A percentile compares a stretch with the other conserved stretches of the same genome.
Evolutionary conservation across 257 asterid species (phyloP).

Genomic region (Marsdenia floribunda): DNA sequence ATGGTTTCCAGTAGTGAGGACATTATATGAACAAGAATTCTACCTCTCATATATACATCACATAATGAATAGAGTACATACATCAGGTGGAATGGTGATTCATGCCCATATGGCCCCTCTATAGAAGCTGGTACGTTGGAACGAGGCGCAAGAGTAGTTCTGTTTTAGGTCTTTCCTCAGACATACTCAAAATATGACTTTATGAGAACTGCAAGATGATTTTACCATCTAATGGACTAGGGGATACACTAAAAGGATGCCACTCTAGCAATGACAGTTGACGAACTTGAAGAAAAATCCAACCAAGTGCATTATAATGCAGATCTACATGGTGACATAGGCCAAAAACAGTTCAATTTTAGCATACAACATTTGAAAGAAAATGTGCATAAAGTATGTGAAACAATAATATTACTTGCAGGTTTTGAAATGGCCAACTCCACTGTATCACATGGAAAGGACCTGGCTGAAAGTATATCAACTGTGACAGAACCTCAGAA

Average conservation of each 20-base stretch:
- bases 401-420: too few relatives aligned
- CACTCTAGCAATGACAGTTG: slow-evolving; percentile 67
- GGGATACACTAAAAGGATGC: slow-evolving; percentile 79
- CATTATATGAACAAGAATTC: too few relatives aligned
- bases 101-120: slow-evolving; percentile 97
- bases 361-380: too few relatives aligned
- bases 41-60: too few relatives aligned
- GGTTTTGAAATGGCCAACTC: slow-evolving; percentile 70
- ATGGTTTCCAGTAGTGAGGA: too few relatives aligned
- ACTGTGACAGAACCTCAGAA: slow-evolving; percentile 76
- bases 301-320: slow-evolving; percentile 68
- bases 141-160: slow-evolving; percentile 24
- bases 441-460: slow-evolving; percentile 68
- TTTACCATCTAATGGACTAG: slow-evolving; percentile 63
- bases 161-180: slow-evolving; percentile 26
- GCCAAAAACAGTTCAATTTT: too few relatives aligned
- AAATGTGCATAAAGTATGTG: too few relatives aligned
- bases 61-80: too few relatives aligned
- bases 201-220: slow-evolving; percentile 53
- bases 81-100: too few relatives aligned
- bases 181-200: slow-evolving; percentile 29
- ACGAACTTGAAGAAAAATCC: slow-evolving; percentile 66
- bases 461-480: slow-evolving; percentile 47
- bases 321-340: slow-evolving; percentile 40
- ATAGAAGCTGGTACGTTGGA: slow-evolving; percentile 46